phyloP scores from a whole-genome alignment of 108 stramenopile genomes.

The Skeletonema marinoi region DNA sequence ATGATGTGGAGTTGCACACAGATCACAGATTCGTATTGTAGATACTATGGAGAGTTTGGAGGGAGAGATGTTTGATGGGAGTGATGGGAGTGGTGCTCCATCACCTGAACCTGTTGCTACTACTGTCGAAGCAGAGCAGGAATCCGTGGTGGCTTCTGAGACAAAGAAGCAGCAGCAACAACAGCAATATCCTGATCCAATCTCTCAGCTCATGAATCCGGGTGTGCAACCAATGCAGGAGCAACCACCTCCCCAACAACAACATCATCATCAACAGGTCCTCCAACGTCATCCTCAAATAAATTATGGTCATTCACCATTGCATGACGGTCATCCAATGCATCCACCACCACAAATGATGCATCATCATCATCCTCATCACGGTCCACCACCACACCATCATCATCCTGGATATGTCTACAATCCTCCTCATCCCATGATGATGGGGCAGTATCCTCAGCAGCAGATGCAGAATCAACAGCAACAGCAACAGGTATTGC shows the following conservation, averaged over 20 bases:
- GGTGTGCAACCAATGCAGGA: conserved; percentile 22
- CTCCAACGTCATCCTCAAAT: conserved; percentile 1
- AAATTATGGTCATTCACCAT: conserved; percentile 8
- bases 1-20: no score
- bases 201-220: conserved; percentile 47
- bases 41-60: conserved; percentile 28
- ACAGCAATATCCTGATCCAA: conserved; percentile 35
- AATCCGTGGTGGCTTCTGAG: not conserved
- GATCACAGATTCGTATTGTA: no score
- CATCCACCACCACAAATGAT: not conserved
- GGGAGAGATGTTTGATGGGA: conserved; percentile 4
- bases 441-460: conserved; percentile 1
- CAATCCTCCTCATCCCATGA: conserved; percentile 2
- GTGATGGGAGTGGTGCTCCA: not conserved
- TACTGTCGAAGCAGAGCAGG: not conserved
- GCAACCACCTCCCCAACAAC: conserved; percentile 11
- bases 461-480: no score
- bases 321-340: conserved; percentile 13
- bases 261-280: conserved; percentile 18
- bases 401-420: conserved; percentile 7
- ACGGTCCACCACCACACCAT: conserved; percentile 7
- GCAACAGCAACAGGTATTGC: no score
- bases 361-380: conserved; percentile 9
- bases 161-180: conserved; percentile 14
- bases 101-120: no score